phyloP scores from a whole-genome alignment of 164 flowering plant genomes.

The Tetracentron sinense region DNA sequence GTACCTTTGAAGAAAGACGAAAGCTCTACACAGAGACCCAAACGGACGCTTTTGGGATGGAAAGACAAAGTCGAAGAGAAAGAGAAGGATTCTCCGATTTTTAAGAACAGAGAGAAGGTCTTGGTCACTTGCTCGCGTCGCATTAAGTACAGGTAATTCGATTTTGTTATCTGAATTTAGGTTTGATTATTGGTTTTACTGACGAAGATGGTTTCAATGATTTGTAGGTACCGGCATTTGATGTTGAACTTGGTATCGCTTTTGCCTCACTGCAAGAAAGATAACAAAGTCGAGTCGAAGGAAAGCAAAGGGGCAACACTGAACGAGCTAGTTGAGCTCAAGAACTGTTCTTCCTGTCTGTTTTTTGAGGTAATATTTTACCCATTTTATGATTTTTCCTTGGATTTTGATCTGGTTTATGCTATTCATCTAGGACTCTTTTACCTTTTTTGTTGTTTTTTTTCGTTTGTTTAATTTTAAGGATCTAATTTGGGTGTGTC shows the following conservation, averaged over 20 bases:
- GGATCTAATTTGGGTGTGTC: too few species aligned
- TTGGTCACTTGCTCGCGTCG: conserved; percentile 93
- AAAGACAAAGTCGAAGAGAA: conserved; percentile 43
- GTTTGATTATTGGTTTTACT: not conserved
- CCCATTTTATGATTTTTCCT: not conserved
- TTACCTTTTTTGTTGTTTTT: not conserved
- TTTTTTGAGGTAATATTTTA: conserved; percentile 73
- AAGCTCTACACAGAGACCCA: conserved; percentile 54
- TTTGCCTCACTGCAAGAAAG: conserved; percentile 93
- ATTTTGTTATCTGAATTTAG: not conserved
- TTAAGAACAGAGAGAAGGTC: conserved; percentile 87
- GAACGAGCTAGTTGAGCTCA: conserved; percentile 91
- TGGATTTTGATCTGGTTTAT: too few species aligned
- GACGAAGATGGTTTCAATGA: not conserved
- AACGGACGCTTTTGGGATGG: conserved; percentile 85
- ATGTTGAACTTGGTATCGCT: conserved; percentile 93
- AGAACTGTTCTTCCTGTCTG: conserved; percentile 73
- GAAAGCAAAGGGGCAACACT: conserved; percentile 70
- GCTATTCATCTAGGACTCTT: not conserved
- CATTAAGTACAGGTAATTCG: conserved; percentile 61
- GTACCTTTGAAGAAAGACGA: conserved; percentile 37
- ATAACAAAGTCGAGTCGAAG: conserved; percentile 83
- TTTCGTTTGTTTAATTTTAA: not conserved
- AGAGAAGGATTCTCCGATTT: conserved; percentile 21
- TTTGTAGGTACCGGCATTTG: conserved; percentile 83